These are phyloP conservation scores for Oryza coarctata DNA, from an alignment of 176 grass and related monocot species.

Conservation along the genomic window DNA sequence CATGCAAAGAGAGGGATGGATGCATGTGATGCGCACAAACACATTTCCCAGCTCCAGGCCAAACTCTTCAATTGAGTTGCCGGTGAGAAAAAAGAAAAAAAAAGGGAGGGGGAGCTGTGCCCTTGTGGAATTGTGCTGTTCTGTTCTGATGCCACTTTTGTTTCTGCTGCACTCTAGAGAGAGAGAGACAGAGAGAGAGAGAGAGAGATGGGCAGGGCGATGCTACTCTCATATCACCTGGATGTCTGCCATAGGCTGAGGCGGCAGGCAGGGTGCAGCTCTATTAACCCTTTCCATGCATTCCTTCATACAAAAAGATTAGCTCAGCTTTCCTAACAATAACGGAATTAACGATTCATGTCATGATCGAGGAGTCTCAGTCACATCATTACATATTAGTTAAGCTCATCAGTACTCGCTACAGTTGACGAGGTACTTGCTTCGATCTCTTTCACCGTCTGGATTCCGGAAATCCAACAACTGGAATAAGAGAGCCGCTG, in stretches of 20 bases:
- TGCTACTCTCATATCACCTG: background rate
- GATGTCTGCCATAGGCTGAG: background rate
- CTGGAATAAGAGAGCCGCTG: background rate
- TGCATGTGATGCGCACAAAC: conserved; percentile 29
- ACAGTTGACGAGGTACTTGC: no score
- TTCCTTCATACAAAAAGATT: background rate
- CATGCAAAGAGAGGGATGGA: background rate
- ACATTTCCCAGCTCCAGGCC: conserved; percentile 28
- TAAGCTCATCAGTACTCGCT: no score
- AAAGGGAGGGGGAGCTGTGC: background rate
- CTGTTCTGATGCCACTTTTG: conserved; percentile 25
- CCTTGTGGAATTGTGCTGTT: conserved; percentile 8
- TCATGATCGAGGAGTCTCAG: background rate
- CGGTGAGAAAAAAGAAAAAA: background rate
- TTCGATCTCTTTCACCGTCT: background rate
- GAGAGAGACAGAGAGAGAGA: background rate
- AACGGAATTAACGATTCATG: background rate
- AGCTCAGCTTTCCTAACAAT: no score
- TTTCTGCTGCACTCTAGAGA: background rate
- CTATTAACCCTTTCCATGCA: background rate
- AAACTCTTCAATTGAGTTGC: conserved; percentile 40
- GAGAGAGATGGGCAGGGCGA: background rate
- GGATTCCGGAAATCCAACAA: background rate
- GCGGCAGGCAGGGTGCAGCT: background rate
- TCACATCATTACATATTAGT: no score